Evolutionary conservation across 2,329 filamentous ascomycete species (phyloP).

Genomic region (Neofusicoccum ribis): DNA sequence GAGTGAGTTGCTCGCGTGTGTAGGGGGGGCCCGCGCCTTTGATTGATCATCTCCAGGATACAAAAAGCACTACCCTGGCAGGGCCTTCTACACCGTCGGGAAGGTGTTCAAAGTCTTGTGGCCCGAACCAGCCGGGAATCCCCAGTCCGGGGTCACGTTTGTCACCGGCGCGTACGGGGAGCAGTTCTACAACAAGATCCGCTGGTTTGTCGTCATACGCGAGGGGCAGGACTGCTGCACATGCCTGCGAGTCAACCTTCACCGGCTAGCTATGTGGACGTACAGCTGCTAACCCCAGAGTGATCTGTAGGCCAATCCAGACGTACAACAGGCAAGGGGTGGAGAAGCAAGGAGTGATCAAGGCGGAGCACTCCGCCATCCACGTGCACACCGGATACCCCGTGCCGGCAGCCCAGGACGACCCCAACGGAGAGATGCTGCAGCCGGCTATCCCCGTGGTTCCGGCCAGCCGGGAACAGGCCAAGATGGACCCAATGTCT

Average conservation of each 20-base stretch:
- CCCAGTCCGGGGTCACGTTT: not conserved
- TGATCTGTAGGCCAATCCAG: constrained; percentile 9
- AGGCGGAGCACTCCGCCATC: constrained; percentile 8
- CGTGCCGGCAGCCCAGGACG: not conserved
- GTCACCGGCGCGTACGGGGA: constrained; percentile 5
- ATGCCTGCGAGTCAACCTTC: constrained; percentile 15
- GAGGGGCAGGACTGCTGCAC: constrained; percentile 13
- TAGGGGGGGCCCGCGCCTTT: too few relatives aligned
- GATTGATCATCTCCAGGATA: not conserved
- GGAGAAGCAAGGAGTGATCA: not conserved
- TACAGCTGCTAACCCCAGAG: too few relatives aligned
- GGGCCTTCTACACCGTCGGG: constrained; percentile 1
- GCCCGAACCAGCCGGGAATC: constrained; percentile 9
- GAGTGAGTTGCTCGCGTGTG: not conserved
- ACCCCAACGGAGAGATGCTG: constrained; percentile 16
- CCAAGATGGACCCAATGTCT: constrained; percentile 26
- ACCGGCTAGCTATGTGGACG: too few relatives aligned
- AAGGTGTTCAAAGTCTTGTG: constrained; percentile 17
- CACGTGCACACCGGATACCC: not conserved
- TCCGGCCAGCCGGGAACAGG: constrained; percentile 12
- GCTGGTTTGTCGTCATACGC: constrained; percentile 21
- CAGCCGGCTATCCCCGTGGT: constrained; percentile 23
- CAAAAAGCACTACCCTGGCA: not conserved
- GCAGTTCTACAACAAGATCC: constrained; percentile 14
- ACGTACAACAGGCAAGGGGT: constrained; percentile 15